Conservation (phyloP, 305 asterid species). For the Vinca major region DNA sequence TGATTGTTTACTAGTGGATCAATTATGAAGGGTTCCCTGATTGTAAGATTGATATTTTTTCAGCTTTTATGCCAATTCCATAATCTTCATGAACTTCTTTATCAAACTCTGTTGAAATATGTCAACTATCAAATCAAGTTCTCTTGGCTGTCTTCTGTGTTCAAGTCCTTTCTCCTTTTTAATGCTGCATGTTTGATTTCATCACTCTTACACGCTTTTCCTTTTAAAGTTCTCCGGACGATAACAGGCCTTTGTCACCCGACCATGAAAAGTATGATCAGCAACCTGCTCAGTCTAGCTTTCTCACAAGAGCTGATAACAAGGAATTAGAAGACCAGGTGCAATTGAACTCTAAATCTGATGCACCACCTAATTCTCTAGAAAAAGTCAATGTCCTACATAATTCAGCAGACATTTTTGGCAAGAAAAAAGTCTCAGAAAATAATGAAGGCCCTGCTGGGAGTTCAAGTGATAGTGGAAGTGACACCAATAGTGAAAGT, state of each 20-base stretch:
- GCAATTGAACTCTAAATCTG: constrained; percentile 41
- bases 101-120: not conserved
- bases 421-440: constrained; percentile 42
- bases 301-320: constrained; percentile 30
- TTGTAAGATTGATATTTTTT: not conserved
- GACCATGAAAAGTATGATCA: constrained; percentile 41
- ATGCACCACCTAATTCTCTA: constrained; percentile 25
- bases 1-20: not conserved
- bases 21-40: not conserved
- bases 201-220: constrained; percentile 19
- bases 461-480: constrained; percentile 65
- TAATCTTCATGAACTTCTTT: not conserved
- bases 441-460: constrained; percentile 46
- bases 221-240: constrained; percentile 63
- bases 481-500: constrained; percentile 27
- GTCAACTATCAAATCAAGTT: not conserved
- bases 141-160: not conserved
- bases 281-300: constrained; percentile 37
- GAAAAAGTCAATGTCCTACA: constrained; percentile 38
- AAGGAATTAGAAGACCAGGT: constrained; percentile 44
- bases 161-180: not conserved
- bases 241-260: constrained; percentile 35
- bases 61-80: not conserved
- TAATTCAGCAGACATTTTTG: constrained; percentile 43
- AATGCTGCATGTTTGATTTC: constrained; percentile 13